Evolutionary conservation across 179 eudicot species (phyloP), one percentile per base, ranked within the genome.

Genomic region (Heliamphora pulchella): DNA sequence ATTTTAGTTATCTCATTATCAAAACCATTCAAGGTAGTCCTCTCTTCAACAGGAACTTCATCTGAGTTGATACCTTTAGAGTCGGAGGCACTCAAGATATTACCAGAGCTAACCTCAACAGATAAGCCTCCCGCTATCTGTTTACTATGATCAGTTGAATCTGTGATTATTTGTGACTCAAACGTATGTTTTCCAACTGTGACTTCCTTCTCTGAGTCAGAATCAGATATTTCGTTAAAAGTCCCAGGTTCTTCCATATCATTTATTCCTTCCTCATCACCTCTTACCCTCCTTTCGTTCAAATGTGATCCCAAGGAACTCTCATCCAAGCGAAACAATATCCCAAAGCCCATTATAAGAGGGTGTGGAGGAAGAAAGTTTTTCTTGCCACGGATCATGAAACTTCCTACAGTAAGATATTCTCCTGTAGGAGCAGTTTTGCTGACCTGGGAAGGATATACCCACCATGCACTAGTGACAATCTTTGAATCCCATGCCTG

Each of bases 401-500:
- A 96, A 86, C 98, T 96, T 81, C 98, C 99, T 59, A 90, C 97
- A 61, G 99, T 93, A 77, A 96, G 96, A 88, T 96, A 96, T 82
- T 96, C 99, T 53, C 99, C 98, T 0, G 98, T 96, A 14, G 99
- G 99, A 79, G 99, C 99, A 78, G 99, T 92, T 87, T 96, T 96
- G 78, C 96, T 92, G 79, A 96, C 99, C 86, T 96, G 99, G 86
- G 93, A 89, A 86, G 99, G 99, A 79, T 93, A 96, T 76, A 96
- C 99, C 99, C 99, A 96, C 99, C 99, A 96, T 81, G 99, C 99
- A 88, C 99, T 96, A 18, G 99, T 96, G 46, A 96, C 98, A 78
- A 96, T 96, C 89, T 96, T 96, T 66, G 99, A 92, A 87, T 96
- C 90, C 99, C 99, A 96, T 76, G 99, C 99, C 85, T 92, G 89